These are phyloP conservation scores for Lipomyces yamanashiensis DNA, from an alignment of 805 yeast genomes.

Conservation along the genomic window DNA sequence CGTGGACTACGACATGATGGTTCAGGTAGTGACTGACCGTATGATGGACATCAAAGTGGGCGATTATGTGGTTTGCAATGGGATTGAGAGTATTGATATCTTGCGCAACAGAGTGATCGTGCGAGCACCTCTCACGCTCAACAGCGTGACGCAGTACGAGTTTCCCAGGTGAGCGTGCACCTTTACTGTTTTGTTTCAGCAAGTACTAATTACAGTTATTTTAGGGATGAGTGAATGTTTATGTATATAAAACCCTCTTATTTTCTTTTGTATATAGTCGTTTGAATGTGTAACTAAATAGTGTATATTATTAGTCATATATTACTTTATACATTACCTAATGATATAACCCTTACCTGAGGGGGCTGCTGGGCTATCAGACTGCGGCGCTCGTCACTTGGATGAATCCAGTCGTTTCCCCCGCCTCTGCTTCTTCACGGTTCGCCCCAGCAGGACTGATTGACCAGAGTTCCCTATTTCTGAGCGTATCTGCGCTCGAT, in stretches of 20 bases:
- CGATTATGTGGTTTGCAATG: constrained; percentile 37
- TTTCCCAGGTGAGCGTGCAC: neutral
- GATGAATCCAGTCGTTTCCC: neutral
- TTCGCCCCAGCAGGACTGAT: neutral
- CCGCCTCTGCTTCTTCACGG: neutral
- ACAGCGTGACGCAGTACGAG: constrained; percentile 5
- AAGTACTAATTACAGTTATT: neutral
- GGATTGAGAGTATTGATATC: constrained; percentile 20
- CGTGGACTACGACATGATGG: constrained; percentile 18
- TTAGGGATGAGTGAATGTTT: too few relatives aligned
- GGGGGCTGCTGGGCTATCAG: neutral
- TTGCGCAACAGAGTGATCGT: constrained; percentile 4
- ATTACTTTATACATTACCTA: neutral
- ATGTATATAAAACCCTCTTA: too few relatives aligned
- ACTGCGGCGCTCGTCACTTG: constrained; percentile 10
- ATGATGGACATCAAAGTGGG: constrained; percentile 16
- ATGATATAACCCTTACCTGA: neutral
- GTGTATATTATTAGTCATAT: neutral
- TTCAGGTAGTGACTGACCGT: constrained; percentile 10
- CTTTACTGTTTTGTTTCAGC: neutral
- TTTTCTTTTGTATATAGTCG: too few relatives aligned
- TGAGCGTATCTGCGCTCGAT: neutral
- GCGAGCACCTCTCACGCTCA: constrained; percentile 8
- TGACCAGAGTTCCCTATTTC: neutral
- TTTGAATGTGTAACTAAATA: neutral